Conservation (phyloP, 129 eudicot genomes). For the Artemisia tridentata region DNA sequence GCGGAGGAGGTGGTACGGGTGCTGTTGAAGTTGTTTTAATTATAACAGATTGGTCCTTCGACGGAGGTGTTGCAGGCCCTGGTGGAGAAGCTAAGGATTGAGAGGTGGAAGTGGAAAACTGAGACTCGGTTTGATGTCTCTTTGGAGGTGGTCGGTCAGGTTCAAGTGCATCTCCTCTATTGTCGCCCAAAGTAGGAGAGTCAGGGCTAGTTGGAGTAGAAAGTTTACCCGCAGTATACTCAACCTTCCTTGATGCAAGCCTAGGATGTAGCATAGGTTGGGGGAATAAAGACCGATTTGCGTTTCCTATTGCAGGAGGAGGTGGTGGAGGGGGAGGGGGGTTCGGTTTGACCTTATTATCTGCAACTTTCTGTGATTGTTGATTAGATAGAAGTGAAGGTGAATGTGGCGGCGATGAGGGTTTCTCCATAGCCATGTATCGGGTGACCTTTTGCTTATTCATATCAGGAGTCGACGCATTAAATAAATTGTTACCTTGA, state of each 20-base stretch:
- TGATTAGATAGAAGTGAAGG: slow-evolving; percentile 20
- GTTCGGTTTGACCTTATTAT: slow-evolving; percentile 10
- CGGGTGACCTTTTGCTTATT: neutral
- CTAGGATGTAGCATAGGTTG: neutral
- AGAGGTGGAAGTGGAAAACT: slow-evolving; percentile 21
- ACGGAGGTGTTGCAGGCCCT: slow-evolving; percentile 30
- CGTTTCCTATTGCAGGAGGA: neutral
- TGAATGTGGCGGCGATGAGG: neutral
- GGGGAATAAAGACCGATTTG: slow-evolving; percentile 10
- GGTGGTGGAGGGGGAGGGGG: slow-evolving; percentile 3
- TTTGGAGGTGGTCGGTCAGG: slow-evolving; percentile 27
- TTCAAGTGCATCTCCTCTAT: slow-evolving; percentile 21
- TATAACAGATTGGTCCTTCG: slow-evolving; percentile 30
- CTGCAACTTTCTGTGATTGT: slow-evolving; percentile 31
- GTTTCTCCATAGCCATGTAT: neutral
- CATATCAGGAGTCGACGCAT: neutral
- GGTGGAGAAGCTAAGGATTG: slow-evolving; percentile 26
- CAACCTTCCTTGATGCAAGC: slow-evolving; percentile 14
- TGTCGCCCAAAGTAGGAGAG: slow-evolving; percentile 34
- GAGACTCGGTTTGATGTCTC: slow-evolving; percentile 13
- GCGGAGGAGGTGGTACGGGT: slow-evolving; percentile 16
- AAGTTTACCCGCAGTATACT: slow-evolving; percentile 9
- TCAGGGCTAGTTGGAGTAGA: slow-evolving; percentile 26
- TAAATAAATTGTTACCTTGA: slow-evolving; percentile 13
- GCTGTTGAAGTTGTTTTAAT: slow-evolving; percentile 26